phyloP scores from a whole-genome alignment of 352 stramenopile genomes.

The Phytophthora pisi region DNA sequence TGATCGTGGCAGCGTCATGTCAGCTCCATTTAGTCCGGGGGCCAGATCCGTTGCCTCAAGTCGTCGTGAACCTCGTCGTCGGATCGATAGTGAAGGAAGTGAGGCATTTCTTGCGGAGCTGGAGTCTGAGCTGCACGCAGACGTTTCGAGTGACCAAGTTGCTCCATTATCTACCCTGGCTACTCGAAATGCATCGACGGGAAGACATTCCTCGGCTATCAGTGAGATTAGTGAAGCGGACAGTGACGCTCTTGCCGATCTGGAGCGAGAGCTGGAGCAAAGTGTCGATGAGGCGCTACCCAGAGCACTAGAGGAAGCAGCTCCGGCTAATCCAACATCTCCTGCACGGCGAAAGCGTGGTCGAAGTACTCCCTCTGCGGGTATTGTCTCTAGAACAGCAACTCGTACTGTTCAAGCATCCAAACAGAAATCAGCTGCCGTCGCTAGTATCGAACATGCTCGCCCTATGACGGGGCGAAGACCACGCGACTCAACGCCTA shows the following conservation, averaged over 20 bases:
- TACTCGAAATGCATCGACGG: neutral
- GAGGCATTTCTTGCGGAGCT: constrained; percentile 31
- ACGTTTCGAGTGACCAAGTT: constrained; percentile 19
- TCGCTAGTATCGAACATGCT: neutral
- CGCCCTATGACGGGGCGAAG: neutral
- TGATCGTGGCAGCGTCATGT: constrained; percentile 16
- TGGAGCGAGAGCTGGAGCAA: constrained; percentile 56
- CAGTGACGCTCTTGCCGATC: constrained; percentile 43
- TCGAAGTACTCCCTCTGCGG: constrained; percentile 3
- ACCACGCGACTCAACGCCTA: too few species aligned
- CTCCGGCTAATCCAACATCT: neutral
- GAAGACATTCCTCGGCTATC: constrained; percentile 5
- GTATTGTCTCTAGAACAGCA: constrained; percentile 13
- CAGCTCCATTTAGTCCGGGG: constrained; percentile 10
- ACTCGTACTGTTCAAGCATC: constrained; percentile 1
- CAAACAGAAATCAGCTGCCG: constrained; percentile 1
- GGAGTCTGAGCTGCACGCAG: constrained; percentile 32
- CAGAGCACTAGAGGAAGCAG: constrained; percentile 5
- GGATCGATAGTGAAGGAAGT: constrained; percentile 16
- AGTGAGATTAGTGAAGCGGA: constrained; percentile 33
- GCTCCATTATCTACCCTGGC: neutral
- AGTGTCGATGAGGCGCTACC: constrained; percentile 15
- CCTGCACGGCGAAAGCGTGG: constrained; percentile 11
- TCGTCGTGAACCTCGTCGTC: neutral
- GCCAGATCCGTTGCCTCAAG: constrained; percentile 11